Percentiles rank a stretch among this genome's conserved stretches.
phyloP scores from a whole-genome alignment of 2,329 filamentous ascomycete genomes.

The Trichoderma sp. region DNA sequence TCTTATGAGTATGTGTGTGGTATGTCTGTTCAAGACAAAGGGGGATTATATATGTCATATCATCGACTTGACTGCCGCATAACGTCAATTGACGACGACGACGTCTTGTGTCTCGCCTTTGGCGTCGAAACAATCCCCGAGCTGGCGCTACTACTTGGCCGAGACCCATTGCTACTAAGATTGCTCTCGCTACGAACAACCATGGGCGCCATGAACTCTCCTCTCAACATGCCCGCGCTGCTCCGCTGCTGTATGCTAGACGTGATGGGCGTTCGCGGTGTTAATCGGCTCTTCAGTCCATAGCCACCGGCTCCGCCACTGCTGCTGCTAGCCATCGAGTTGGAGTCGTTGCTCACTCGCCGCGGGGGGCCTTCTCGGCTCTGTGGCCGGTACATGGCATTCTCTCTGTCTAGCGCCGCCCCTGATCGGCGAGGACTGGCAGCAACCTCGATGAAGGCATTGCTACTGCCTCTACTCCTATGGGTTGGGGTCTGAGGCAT shows the following conservation, averaged over 20 bases:
- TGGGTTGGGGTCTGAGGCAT: constrained; percentile 53
- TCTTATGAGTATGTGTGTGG: not conserved
- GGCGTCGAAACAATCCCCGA: not conserved
- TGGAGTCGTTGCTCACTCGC: constrained; percentile 41
- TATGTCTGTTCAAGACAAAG: not conserved
- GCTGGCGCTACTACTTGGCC: constrained; percentile 23
- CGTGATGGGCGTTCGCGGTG: constrained; percentile 37
- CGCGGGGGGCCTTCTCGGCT: constrained; percentile 43
- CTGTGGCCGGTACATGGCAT: constrained; percentile 40
- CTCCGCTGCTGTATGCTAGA: constrained; percentile 27
- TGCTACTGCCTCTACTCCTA: constrained; percentile 36
- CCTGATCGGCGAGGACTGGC: constrained; percentile 44
- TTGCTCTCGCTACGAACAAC: constrained; percentile 40
- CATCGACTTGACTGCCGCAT: constrained; percentile 13
- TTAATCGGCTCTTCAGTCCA: constrained; percentile 36
- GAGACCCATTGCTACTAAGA: constrained; percentile 27
- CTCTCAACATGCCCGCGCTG: constrained; percentile 21
- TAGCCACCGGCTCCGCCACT: constrained; percentile 1
- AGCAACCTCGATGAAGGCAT: constrained; percentile 53
- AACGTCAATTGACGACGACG: constrained; percentile 10
- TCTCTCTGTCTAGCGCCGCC: constrained; percentile 40
- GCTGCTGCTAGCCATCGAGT: constrained; percentile 26
- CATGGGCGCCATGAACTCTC: constrained; percentile 28
- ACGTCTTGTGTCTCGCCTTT: constrained; percentile 13
- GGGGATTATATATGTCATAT: not conserved